Conservation (phyloP, 2,329 filamentous ascomycete species). For the Fusarium sp. region DNA sequence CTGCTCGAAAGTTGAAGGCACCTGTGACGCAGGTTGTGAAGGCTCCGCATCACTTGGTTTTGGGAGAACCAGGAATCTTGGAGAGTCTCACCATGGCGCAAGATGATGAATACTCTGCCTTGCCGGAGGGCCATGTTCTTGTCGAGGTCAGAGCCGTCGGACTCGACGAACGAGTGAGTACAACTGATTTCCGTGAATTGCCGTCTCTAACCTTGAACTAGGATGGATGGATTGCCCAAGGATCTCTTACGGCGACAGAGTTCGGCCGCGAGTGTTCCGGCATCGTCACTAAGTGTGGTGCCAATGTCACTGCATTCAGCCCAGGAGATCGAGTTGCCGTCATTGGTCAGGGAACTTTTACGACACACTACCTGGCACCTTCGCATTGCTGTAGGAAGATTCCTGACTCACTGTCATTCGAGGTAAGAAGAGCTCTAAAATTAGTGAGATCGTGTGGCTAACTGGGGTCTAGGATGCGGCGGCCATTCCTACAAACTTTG, state of each 20-base stretch:
- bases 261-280: constrained; percentile 41
- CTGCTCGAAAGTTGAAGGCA: constrained; percentile 30
- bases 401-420: constrained; percentile 38
- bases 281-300: constrained; percentile 23
- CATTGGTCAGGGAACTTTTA: constrained; percentile 38
- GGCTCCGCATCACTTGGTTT: constrained; percentile 25
- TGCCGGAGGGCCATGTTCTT: constrained; percentile 33
- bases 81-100: constrained; percentile 36
- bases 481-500: constrained; percentile 29
- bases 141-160: constrained; percentile 36
- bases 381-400: constrained; percentile 31
- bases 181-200: neutral
- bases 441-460: neutral
- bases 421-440: constrained; percentile 13
- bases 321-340: constrained; percentile 36
- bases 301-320: constrained; percentile 18
- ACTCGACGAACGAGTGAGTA: constrained; percentile 35
- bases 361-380: constrained; percentile 32
- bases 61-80: constrained; percentile 38
- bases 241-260: constrained; percentile 29
- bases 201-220: constrained; percentile 9
- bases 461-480: constrained; percentile 29
- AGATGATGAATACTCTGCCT: neutral
- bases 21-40: constrained; percentile 17
- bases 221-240: constrained; percentile 34